Base-by-base conservation (phyloP, 768 basidiomycete species). In the Suillus fuscotomentosus region DNA sequence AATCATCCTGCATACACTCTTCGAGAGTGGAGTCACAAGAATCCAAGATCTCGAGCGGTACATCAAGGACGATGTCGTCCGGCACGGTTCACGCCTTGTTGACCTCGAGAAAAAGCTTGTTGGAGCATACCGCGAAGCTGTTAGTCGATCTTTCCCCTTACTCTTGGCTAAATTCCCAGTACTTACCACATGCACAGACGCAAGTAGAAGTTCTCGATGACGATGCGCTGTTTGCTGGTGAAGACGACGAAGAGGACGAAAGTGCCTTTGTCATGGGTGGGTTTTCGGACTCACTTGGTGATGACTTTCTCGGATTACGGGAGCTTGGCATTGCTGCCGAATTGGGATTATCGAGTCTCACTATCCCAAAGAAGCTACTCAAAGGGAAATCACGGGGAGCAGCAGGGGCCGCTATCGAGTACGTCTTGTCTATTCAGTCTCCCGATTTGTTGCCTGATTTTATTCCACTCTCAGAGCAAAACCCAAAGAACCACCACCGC, bases 261-360 rank as follows among this genome's bases (percentile, higher is more conserved):
- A 82, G 87, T 45, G 85, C 86, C 50, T 83, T 92, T 55, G 82
- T 87, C 22, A 86, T 88, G 90, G 95, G 95, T 60, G 90, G 92
- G 70, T 95, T 97, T 74, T 89, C 93, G 0, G 92, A 94, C 60
- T 82, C 88, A 17, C 83, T 96, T 17, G 95, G 95, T 39, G 95
- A 95, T 70, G 96, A 99, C 75, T 97, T 96, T 78, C 84, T 98
- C 14, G 96, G 96, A 13, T 82, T 98, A 34, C 85, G 87, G 59
- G 94, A 92, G 71, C 79, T 95, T 51, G 96, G 95, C 38, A 93
- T 97, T 60, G 95, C 94, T 24, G 85, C 84, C 50, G 96, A 97
- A 71, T 82, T 91, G 59, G 93, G 92, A 15, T 79, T 97, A 65
- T 84, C 89, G 17, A 89, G 84, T 68, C 83, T 98, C 61, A 84